Conservation (phyloP, 164 flowering plant species). For the Dillenia suffruticosa region DNA sequence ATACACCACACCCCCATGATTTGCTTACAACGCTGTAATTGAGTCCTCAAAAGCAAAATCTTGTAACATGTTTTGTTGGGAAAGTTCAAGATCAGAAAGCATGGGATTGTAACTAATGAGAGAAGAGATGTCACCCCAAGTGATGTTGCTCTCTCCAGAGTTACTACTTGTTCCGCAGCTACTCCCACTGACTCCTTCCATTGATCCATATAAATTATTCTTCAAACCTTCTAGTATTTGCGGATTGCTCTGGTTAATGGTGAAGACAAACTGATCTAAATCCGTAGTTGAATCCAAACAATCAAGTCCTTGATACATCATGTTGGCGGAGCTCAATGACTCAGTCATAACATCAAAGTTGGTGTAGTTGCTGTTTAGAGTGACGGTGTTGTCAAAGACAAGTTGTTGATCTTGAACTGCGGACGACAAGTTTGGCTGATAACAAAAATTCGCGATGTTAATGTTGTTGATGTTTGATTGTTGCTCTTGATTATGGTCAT, state of each 20-base stretch:
- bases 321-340: slow-evolving; percentile 9
- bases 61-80: slow-evolving; percentile 26
- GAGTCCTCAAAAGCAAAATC: slow-evolving; percentile 22
- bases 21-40: slow-evolving; percentile 17
- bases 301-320: slow-evolving; percentile 22
- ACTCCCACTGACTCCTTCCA: slow-evolving; percentile 20
- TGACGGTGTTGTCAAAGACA: slow-evolving; percentile 11
- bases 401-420: slow-evolving; percentile 10
- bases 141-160: slow-evolving; percentile 32
- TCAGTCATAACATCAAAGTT: slow-evolving; percentile 13
- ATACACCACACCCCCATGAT: slow-evolving; percentile 19
- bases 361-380: slow-evolving; percentile 10
- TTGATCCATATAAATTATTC: slow-evolving; percentile 19
- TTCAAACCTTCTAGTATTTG: slow-evolving; percentile 22
- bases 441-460: slow-evolving; percentile 9
- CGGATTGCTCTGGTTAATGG: background rate
- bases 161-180: slow-evolving; percentile 12
- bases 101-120: slow-evolving; percentile 21
- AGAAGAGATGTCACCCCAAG: slow-evolving; percentile 44
- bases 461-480: slow-evolving; percentile 1
- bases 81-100: slow-evolving; percentile 23
- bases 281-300: slow-evolving; percentile 11
- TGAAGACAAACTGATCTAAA: slow-evolving; percentile 19
- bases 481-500: slow-evolving; percentile 13
- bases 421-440: slow-evolving; percentile 20